phyloP scores from a whole-genome alignment of 192 early-diverging fungal genomes.

The Coemansia sp. region DNA sequence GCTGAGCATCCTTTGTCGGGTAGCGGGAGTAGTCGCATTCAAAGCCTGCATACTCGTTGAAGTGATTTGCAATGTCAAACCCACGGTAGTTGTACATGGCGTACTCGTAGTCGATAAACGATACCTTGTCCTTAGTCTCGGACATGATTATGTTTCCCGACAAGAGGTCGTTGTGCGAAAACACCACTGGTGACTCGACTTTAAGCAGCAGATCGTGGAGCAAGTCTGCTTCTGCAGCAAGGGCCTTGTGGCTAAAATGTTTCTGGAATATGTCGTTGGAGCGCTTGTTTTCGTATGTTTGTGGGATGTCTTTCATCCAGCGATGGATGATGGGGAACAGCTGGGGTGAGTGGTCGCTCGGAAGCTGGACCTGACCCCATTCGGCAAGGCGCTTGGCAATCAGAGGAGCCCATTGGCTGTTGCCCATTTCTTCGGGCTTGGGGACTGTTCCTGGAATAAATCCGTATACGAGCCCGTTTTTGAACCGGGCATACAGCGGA shows the following conservation, averaged over 20 bases:
- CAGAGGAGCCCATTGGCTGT: slow-evolving; percentile 67
- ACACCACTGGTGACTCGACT: slow-evolving; percentile 77
- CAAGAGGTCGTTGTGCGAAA: slow-evolving; percentile 92
- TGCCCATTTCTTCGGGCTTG: slow-evolving; percentile 72
- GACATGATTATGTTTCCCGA: slow-evolving; percentile 82
- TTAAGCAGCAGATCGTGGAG: slow-evolving; percentile 59
- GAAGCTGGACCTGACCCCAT: slow-evolving; percentile 76
- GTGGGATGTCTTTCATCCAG: slow-evolving; percentile 47
- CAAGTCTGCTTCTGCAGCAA: slow-evolving; percentile 43
- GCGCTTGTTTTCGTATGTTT: slow-evolving; percentile 20
- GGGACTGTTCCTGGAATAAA: slow-evolving; percentile 75
- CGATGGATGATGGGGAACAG: slow-evolving; percentile 36
- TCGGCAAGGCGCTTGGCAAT: slow-evolving; percentile 75
- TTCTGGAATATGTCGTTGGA: slow-evolving; percentile 32
- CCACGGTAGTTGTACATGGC: slow-evolving; percentile 79
- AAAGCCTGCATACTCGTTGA: slow-evolving; percentile 93
- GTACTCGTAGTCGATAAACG: slow-evolving; percentile 96
- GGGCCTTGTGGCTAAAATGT: slow-evolving; percentile 27
- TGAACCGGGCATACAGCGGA: slow-evolving; percentile 79
- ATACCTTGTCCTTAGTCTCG: slow-evolving; percentile 55
- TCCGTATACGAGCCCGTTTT: slow-evolving; percentile 93
- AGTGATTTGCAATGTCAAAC: slow-evolving; percentile 97
- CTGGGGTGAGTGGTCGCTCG: slow-evolving; percentile 39
- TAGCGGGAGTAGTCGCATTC: slow-evolving; percentile 91
- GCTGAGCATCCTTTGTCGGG: slow-evolving; percentile 69